Conservation (phyloP, 805 yeast species). For the Scheffersomyces ergatensis region DNA sequence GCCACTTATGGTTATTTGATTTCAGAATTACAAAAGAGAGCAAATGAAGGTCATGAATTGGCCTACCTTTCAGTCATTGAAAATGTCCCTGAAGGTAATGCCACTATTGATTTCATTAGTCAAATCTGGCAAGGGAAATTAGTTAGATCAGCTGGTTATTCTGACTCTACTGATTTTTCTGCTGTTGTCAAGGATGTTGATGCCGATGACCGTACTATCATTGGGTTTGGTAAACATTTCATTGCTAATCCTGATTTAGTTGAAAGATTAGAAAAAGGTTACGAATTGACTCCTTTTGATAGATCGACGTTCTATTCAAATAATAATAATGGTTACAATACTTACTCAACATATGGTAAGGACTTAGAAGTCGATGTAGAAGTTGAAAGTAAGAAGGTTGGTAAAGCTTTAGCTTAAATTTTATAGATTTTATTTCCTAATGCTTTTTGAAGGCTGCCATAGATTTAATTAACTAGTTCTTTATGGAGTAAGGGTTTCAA, state of each 20-base stretch:
- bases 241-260: slow-evolving; percentile 47
- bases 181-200: slow-evolving; percentile 7
- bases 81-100: slow-evolving; percentile 15
- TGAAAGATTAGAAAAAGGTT: slow-evolving; percentile 34
- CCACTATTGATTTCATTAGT: slow-evolving; percentile 12
- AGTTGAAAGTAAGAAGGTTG: slow-evolving; percentile 7
- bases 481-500: too few relatives aligned
- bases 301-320: slow-evolving; percentile 37
- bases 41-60: slow-evolving; percentile 21
- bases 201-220: slow-evolving; percentile 34
- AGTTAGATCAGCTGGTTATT: slow-evolving; percentile 15
- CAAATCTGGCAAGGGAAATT: slow-evolving; percentile 28
- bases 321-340: slow-evolving; percentile 26
- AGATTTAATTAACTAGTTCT: too few relatives aligned
- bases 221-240: slow-evolving; percentile 37
- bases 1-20: slow-evolving; percentile 23
- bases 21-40: slow-evolving; percentile 29
- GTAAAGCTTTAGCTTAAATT: slow-evolving; percentile 6
- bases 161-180: slow-evolving; percentile 6
- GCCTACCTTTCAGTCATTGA: slow-evolving; percentile 39
- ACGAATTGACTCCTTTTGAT: slow-evolving; percentile 33
- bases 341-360: slow-evolving; percentile 8
- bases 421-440: too few relatives aligned
- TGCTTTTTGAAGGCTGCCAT: too few relatives aligned
- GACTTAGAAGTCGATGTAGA: slow-evolving; percentile 2